Percentiles rank a stretch among this genome's conserved stretches.
phyloP scores from a whole-genome alignment of 768 basidiomycete genomes.

The Auriscalpium vulgare region DNA sequence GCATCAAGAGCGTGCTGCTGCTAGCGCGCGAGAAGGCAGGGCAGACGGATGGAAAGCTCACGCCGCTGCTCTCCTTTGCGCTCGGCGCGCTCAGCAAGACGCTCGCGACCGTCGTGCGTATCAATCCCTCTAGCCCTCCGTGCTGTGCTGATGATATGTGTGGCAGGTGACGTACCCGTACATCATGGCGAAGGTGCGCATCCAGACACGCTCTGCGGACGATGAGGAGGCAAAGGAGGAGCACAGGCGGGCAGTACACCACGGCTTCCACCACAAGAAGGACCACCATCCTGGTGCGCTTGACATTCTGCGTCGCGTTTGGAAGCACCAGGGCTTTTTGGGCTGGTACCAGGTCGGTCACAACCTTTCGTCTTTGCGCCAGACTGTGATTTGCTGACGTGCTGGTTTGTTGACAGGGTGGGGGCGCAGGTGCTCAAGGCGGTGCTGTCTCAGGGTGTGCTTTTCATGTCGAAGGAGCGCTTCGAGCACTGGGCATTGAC shows the following conservation, averaged over 20 bases:
- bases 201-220: constrained; percentile 75
- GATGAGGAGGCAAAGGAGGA: constrained; percentile 38
- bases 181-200: constrained; percentile 93
- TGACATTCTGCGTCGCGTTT: constrained; percentile 64
- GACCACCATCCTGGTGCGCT: constrained; percentile 64
- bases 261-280: constrained; percentile 36
- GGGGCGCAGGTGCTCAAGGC: constrained; percentile 94
- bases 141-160: neutral
- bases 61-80: constrained; percentile 70
- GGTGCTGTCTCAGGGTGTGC: constrained; percentile 86
- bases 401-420: constrained; percentile 55
- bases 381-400: neutral
- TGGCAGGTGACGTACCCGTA: constrained; percentile 87
- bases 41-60: constrained; percentile 45
- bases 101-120: constrained; percentile 84
- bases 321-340: constrained; percentile 67
- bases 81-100: constrained; percentile 94
- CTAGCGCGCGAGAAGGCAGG: constrained; percentile 41
- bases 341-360: constrained; percentile 90
- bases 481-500: constrained; percentile 84
- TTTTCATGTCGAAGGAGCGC: constrained; percentile 97
- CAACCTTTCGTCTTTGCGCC: neutral
- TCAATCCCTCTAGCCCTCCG: neutral
- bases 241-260: constrained; percentile 27
- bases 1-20: constrained; percentile 71